These are phyloP conservation scores for Metrosideros polymorpha DNA, from an alignment of 441 rosid species.

Conservation along the genomic window DNA sequence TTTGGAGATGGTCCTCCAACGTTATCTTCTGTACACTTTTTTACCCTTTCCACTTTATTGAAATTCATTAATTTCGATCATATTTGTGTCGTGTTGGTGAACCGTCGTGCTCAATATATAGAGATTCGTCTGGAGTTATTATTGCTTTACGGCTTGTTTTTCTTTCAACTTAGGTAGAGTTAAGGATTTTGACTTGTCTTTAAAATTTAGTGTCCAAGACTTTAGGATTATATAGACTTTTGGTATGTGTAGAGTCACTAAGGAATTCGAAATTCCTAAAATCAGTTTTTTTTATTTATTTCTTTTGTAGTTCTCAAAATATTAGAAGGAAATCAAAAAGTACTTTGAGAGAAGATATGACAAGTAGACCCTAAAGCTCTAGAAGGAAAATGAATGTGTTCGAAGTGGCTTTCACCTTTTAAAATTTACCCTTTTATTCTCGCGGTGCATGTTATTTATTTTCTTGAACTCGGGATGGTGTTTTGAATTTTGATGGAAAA, in stretches of 20 bases:
- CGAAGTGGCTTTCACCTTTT: background rate
- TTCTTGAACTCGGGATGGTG: background rate
- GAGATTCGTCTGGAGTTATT: background rate
- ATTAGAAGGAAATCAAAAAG: background rate
- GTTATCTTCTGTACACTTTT: background rate
- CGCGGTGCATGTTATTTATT: background rate
- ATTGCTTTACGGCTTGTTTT: background rate
- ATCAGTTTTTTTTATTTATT: background rate
- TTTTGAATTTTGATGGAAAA: background rate
- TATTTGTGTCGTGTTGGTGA: background rate
- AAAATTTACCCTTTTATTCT: background rate
- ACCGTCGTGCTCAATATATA: too few relatives aligned
- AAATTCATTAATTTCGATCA: background rate
- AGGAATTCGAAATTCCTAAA: background rate
- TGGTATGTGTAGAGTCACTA: background rate
- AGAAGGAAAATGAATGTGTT: background rate
- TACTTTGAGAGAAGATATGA: background rate
- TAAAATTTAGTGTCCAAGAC: background rate
- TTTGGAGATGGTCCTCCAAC: background rate
- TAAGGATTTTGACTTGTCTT: background rate
- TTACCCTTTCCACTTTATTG: background rate
- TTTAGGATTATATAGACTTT: background rate
- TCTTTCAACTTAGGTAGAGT: background rate
- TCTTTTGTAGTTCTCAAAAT: background rate
- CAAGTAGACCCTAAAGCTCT: background rate